Conservation (phyloP, 345 rosid genomes). For the Gossypium stocksii region DNA sequence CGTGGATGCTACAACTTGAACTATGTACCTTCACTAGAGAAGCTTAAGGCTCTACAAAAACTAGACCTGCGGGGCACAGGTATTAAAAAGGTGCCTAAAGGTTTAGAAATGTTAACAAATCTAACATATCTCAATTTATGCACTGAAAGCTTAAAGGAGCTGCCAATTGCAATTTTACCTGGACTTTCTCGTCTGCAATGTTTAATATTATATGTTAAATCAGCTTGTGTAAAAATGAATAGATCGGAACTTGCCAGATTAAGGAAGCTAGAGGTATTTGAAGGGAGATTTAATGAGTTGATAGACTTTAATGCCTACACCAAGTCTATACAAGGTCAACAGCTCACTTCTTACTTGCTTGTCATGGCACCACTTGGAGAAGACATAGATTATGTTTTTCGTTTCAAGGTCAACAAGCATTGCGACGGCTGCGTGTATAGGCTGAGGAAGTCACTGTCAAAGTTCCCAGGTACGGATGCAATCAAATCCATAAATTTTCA, state of each 20-base stretch:
- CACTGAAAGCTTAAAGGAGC: not conserved
- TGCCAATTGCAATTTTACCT: not conserved
- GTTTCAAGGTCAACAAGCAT: not conserved
- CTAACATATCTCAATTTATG: conserved; percentile 15
- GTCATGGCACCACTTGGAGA: not conserved
- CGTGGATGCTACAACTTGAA: not conserved
- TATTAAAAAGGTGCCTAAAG: conserved; percentile 16
- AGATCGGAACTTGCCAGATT: not conserved
- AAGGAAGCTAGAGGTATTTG: not conserved
- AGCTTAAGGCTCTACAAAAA: conserved; percentile 11
- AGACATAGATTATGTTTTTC: not conserved
- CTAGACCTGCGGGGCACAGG: not conserved
- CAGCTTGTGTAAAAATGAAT: not conserved
- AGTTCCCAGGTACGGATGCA: not conserved
- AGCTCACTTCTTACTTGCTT: not conserved
- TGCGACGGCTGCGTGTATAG: too few relatives aligned
- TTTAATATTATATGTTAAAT: not conserved
- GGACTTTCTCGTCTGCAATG: conserved; percentile 1
- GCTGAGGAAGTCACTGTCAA: too few relatives aligned
- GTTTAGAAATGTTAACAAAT: conserved; percentile 13
- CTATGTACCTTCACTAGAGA: conserved; percentile 14
- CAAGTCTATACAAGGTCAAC: not conserved
- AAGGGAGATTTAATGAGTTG: not conserved
- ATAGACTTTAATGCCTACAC: not conserved
- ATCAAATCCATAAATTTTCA: not conserved